A percentile compares a stretch with the other conserved stretches of the same genome.
Conservation (phyloP, 1,139 yeast species). For the Wickerhamomyces sp. region DNA sequence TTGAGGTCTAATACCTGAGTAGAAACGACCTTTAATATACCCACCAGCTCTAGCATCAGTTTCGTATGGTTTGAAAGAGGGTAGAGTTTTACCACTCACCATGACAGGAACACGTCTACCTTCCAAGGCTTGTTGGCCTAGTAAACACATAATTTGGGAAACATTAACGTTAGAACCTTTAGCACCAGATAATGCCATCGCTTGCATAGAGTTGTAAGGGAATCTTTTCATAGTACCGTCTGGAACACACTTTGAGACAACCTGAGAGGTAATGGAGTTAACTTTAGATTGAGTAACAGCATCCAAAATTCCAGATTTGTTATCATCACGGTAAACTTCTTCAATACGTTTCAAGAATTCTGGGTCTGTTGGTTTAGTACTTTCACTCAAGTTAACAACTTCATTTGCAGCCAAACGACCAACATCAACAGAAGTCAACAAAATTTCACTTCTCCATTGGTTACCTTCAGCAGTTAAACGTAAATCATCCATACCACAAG, state of each 20-base stretch:
- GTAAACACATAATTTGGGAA: constrained; percentile 97
- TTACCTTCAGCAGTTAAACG: constrained; percentile 91
- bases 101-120: constrained; percentile 99
- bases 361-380: constrained; percentile 54
- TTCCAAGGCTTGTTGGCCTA: constrained; percentile 98
- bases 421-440: constrained; percentile 69
- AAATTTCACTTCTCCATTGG: constrained; percentile 77
- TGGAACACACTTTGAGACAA: constrained; percentile 92
- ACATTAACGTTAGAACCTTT: constrained; percentile 98
- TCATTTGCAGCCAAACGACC: constrained; percentile 94
- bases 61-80: constrained; percentile 94
- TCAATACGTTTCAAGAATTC: constrained; percentile 86
- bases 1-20: constrained; percentile 98
- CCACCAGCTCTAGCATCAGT: constrained; percentile 99
- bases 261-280: constrained; percentile 85
- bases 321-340: constrained; percentile 91
- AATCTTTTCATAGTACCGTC: constrained; percentile 93
- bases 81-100: constrained; percentile 97
- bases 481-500: constrained; percentile 99
- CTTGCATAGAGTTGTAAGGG: constrained; percentile 96
- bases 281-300: constrained; percentile 95
- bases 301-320: constrained; percentile 89
- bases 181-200: constrained; percentile 99
- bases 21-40: constrained; percentile 93
- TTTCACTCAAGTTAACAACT: constrained; percentile 74